phyloP scores from a whole-genome alignment of 139 green algal genomes.

The Monoraphidium neglectum region DNA sequence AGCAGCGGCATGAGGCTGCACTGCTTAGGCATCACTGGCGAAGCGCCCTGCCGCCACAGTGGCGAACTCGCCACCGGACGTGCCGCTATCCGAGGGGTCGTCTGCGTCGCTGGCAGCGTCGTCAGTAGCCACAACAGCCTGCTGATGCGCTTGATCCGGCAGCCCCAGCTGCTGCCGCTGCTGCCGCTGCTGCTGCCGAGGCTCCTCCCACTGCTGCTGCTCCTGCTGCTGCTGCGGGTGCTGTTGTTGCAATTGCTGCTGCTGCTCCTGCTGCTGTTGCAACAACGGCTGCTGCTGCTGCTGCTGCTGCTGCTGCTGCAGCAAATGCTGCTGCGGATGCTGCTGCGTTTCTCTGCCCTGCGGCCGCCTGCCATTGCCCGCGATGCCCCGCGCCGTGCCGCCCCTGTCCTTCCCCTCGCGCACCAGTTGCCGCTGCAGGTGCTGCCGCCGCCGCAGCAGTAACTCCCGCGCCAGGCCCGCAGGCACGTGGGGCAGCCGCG shows the following conservation, averaged over 20 bases:
- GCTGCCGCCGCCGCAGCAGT: neutral
- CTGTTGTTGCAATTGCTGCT: neutral
- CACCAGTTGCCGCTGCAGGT: neutral
- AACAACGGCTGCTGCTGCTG: neutral
- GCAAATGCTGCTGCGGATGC: conserved; percentile 11
- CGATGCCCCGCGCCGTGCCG: too few relatives aligned
- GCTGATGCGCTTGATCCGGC: neutral
- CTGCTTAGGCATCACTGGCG: too few relatives aligned
- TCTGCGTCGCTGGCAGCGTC: neutral
- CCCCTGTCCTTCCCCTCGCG: neutral
- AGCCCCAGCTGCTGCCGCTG: too few relatives aligned
- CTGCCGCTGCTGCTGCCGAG: neutral
- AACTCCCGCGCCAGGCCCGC: neutral
- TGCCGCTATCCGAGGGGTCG: too few relatives aligned
- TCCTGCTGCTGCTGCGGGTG: neutral
- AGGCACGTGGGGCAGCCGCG: too few relatives aligned
- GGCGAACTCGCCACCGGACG: too few relatives aligned
- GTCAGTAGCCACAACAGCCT: neutral
- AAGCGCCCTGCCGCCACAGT: too few relatives aligned
- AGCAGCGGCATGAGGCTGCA: too few relatives aligned
- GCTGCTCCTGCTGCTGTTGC: conserved; percentile 2
- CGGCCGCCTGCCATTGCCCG: too few relatives aligned
- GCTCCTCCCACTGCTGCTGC: conserved; percentile 4
- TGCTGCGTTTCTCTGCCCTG: too few relatives aligned
- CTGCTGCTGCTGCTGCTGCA: conserved; percentile 3